Evolutionary conservation across 352 stramenopile species (phyloP), one percentile per base, ranked within the genome.

Genomic region (Globisporangium megalacanthum): DNA sequence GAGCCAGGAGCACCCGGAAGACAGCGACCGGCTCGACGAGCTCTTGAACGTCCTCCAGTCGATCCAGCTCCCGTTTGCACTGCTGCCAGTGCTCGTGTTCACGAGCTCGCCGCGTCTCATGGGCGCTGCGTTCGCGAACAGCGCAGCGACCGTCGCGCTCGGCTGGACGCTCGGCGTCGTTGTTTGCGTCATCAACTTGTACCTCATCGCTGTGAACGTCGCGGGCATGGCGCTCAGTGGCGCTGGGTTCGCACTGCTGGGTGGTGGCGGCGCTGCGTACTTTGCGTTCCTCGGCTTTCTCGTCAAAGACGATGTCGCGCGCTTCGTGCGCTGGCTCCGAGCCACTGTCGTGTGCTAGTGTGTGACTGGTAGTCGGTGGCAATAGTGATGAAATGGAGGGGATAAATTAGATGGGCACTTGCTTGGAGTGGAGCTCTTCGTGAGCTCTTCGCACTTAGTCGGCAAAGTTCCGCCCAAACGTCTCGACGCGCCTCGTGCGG

Each of bases 31-130:
- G 52, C 89, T 97, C 69, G 85, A 95, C 61, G 88, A 97, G 60
- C 70, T 87, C 46, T 75, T 98, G 17, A 97, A 98, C 52, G 88
- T 98, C 29, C 65, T 97, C 36, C 91, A 98, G 68, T 96, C 82
- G n/a, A 88, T 98, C 54, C 88, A 97, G 61, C 72, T 98, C 10
- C 92, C 92, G 22, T 98, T 97, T 54, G 91, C 89, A 11, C 67
- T 97, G 49, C 68, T 97, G 3, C 92, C 92, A 0, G 70, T 97
- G 41, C 61, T 98, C 6, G 75, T 92, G 17, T 96, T 97, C 56
- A 96, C 86, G 31, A 90, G 83, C 55, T 86, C 76, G 14, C 61
- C 53, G 47, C 68, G 65, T 11, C 71, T 92, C 50, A 97, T 97
- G 91, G 91, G 89, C 14, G 3, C 14, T 3, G 52, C 73, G 42